Base-by-base conservation (phyloP, 2,329 filamentous ascomycete species). In the Aureobasidium sp. region DNA sequence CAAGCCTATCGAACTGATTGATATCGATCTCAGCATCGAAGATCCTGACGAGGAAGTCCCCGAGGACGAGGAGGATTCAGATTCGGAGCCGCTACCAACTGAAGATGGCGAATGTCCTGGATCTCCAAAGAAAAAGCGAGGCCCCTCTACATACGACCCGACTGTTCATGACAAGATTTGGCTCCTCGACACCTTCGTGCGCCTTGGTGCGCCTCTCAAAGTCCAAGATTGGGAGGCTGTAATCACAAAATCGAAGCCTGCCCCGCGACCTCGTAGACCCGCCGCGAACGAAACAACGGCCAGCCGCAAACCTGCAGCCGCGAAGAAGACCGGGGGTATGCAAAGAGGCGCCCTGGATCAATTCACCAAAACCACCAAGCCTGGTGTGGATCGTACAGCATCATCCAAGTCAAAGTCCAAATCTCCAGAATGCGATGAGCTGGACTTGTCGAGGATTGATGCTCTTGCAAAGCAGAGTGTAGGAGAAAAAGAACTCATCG, bases 21-120 rank as follows among this genome's bases (percentile, higher is more conserved):
- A 85, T 0, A 81, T 97, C 42, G 85, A 96, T 68, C 76, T 97
- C 27, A 82, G 85, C 12, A 79, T 81, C 0, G 92, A 97, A 70
- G 82, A 85, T 33, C 86, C 89, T 17, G 87, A 90, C 59, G 85
- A 89, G 40, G 86, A 89, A 11, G 76, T 83, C 15, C 72, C 75
- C 2, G 70, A 72, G 5, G 69, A 69, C 8, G 73, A 75, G 12
- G 72, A 71, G 11, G 75, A 76, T 5, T 65, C 65, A 2, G 72
- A 72, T 62, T 65, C 60, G 62, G 64, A 60, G 66, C 66, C 37
- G 52, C 57, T n/a, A 62, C 64, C n/a, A 50, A 54, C 58, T 63
- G 72, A 69, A 5, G 67, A 74, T 15, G 73, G 74, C 4, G 72
- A 73, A 1, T 67, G 67, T 19, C 70, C 71, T 17, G 68, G 71